Conservation (phyloP, 2,329 filamentous ascomycete genomes). For the Lasiodiplodia theobromae region DNA sequence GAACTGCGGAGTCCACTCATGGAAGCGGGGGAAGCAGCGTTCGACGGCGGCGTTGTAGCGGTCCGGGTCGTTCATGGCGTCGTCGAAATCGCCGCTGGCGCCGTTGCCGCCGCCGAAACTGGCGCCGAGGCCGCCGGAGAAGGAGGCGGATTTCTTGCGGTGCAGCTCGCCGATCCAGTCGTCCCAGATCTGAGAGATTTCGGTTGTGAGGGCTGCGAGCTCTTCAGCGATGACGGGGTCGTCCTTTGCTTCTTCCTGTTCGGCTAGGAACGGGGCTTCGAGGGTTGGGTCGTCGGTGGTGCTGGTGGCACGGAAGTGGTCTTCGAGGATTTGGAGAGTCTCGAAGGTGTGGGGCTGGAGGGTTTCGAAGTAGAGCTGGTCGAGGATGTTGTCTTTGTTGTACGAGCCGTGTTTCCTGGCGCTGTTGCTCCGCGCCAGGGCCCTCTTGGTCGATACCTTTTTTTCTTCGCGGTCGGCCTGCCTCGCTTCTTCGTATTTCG, state of each 20-base stretch:
- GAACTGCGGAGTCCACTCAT: constrained; percentile 35
- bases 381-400: constrained; percentile 61
- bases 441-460: background rate
- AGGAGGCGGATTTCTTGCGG: background rate
- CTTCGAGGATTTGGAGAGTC: constrained; percentile 39
- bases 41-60: constrained; percentile 33
- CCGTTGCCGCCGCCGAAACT: constrained; percentile 30
- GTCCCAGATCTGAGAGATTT: background rate
- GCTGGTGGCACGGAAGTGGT: constrained; percentile 35
- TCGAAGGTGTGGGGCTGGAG: constrained; percentile 51
- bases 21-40: constrained; percentile 36
- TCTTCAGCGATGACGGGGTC: constrained; percentile 32
- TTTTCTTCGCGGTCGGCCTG: constrained; percentile 34
- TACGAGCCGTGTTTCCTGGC: constrained; percentile 29
- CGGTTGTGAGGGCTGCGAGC: background rate
- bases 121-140: constrained; percentile 3
- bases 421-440: no score
- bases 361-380: constrained; percentile 66
- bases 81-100: no score
- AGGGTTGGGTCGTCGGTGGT: constrained; percentile 38
- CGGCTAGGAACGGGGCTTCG: constrained; percentile 30
- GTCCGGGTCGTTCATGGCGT: constrained; percentile 25
- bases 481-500: constrained; percentile 45
- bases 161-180: background rate
- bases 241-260: background rate